These are phyloP conservation scores for Mycena vitilis DNA, from an alignment of 768 basidiomycete species.

Conservation along the genomic window DNA sequence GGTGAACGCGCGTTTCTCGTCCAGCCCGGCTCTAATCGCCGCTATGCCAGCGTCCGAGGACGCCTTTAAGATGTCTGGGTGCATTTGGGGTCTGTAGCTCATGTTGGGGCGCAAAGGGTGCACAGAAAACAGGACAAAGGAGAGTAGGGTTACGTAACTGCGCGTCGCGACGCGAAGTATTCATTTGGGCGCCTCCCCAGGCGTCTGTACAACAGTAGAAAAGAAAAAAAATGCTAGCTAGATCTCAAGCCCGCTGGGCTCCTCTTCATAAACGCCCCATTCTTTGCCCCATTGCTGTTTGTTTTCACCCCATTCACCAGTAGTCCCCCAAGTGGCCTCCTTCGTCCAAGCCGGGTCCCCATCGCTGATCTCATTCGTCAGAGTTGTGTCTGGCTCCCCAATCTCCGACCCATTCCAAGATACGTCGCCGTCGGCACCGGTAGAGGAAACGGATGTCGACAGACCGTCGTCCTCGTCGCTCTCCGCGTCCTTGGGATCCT, in stretches of 20 bases:
- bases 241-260: slow-evolving; percentile 4
- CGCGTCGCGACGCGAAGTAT: not conserved
- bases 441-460: slow-evolving; percentile 39
- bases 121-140: too few species aligned
- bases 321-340: slow-evolving; percentile 26
- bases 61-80: not conserved
- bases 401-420: slow-evolving; percentile 55
- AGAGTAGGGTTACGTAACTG: not conserved
- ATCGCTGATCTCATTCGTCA: slow-evolving; percentile 8
- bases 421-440: slow-evolving; percentile 55
- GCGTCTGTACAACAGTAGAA: not conserved
- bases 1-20: slow-evolving; percentile 20
- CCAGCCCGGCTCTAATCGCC: slow-evolving; percentile 13
- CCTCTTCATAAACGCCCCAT: slow-evolving; percentile 13
- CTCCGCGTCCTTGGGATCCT: slow-evolving; percentile 43
- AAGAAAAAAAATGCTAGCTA: not conserved
- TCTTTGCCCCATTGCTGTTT: slow-evolving; percentile 4
- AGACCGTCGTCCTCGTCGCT: slow-evolving; percentile 43
- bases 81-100: slow-evolving; percentile 11
- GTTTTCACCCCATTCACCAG: slow-evolving; percentile 11
- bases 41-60: slow-evolving; percentile 11
- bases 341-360: slow-evolving; percentile 24
- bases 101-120: not conserved
- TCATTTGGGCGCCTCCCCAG: not conserved
- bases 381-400: slow-evolving; percentile 39